phyloP scores from a whole-genome alignment of 768 basidiomycete genomes.

The Russula foetens region DNA sequence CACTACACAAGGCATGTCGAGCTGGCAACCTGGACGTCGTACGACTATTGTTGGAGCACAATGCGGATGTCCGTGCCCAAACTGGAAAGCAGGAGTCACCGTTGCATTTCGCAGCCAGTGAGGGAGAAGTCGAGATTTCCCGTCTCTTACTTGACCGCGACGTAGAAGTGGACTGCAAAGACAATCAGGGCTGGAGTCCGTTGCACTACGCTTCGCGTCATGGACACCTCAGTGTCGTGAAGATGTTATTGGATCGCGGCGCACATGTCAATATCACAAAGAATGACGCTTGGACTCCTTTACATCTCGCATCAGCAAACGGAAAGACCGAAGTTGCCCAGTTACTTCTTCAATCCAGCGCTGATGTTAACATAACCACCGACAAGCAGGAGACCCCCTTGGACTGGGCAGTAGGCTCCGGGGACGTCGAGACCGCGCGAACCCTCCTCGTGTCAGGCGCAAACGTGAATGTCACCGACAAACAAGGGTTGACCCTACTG shows the following conservation, averaged over 20 bases:
- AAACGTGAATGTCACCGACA: background rate
- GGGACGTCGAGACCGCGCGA: background rate
- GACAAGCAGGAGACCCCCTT: background rate
- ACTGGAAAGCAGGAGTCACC: background rate
- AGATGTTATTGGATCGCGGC: background rate
- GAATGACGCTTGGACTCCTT: background rate
- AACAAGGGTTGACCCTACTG: background rate
- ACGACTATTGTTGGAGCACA: background rate
- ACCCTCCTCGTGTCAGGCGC: background rate
- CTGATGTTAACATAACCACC: background rate
- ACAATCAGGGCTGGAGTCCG: background rate
- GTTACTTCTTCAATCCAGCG: background rate
- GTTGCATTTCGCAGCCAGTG: background rate
- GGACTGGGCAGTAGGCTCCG: background rate
- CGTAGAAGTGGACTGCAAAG: background rate
- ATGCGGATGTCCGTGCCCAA: background rate
- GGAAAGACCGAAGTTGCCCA: background rate
- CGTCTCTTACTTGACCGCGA: background rate
- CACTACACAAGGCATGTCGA: background rate
- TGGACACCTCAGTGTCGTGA: background rate
- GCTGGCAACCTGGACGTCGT: background rate
- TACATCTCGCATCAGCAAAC: constrained; percentile 2
- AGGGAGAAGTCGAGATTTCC: background rate
- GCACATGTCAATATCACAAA: background rate
- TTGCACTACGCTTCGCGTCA: background rate